phyloP scores from a whole-genome alignment of 805 yeast species.

The Wickerhamomyces silvicola region DNA sequence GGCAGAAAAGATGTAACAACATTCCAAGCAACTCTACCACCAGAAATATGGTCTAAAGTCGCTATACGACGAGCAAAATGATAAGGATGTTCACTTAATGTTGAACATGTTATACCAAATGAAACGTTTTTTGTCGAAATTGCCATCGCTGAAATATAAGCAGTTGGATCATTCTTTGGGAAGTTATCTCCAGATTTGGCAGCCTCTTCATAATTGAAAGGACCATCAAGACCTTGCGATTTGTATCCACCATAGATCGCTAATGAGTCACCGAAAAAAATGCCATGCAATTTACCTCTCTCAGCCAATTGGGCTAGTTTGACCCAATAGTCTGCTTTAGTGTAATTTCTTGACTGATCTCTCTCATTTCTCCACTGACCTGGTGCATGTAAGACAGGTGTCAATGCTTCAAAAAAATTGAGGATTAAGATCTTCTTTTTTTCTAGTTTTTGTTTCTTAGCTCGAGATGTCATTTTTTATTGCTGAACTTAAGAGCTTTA shows the following conservation, averaged over 20 bases:
- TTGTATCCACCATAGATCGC: slow-evolving; percentile 33
- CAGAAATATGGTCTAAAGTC: slow-evolving; percentile 20
- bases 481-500: too few relatives aligned
- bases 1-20: slow-evolving; percentile 36
- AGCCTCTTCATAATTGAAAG: slow-evolving; percentile 26
- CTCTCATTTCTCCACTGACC: slow-evolving; percentile 10
- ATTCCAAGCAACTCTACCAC: slow-evolving; percentile 42
- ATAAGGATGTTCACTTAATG: slow-evolving; percentile 36
- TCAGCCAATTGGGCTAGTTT: slow-evolving; percentile 29
- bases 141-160: slow-evolving; percentile 30
- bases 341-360: slow-evolving; percentile 8
- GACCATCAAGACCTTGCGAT: slow-evolving; percentile 20
- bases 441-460: slow-evolving; percentile 2
- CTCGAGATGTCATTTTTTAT: too few relatives aligned
- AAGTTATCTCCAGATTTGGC: slow-evolving; percentile 7
- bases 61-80: slow-evolving; percentile 35
- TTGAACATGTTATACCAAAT: slow-evolving; percentile 36
- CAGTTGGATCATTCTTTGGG: slow-evolving; percentile 23
- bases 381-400: slow-evolving; percentile 9
- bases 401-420: slow-evolving; percentile 9
- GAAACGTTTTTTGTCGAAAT: slow-evolving; percentile 32
- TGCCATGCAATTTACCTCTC: slow-evolving; percentile 29
- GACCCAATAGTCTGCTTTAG: slow-evolving; percentile 27
- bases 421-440: slow-evolving; percentile 3
- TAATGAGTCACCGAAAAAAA: slow-evolving; percentile 32